Percentiles rank a stretch among this genome's conserved stretches.
phyloP scores from a whole-genome alignment of 176 grass and related monocot genomes.

The Stipa capillata region DNA sequence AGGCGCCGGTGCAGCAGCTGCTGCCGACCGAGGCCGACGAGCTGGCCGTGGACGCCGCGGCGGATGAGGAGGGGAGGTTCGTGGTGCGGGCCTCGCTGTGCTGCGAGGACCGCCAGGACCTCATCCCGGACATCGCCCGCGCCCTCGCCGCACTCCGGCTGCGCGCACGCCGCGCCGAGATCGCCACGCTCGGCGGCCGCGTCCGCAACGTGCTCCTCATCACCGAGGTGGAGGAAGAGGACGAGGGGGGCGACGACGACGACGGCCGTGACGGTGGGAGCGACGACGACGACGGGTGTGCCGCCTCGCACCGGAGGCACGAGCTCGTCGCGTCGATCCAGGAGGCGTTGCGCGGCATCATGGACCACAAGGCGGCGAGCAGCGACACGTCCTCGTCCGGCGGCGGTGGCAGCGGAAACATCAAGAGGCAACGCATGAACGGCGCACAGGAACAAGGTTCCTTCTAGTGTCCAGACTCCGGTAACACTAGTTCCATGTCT shows the following conservation, averaged over 20 bases:
- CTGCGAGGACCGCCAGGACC: constrained; percentile 79
- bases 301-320: constrained; percentile 13
- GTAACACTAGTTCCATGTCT: background rate
- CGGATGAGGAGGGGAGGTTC: constrained; percentile 46
- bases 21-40: constrained; percentile 82
- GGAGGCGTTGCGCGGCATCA: constrained; percentile 70
- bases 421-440: constrained; percentile 79
- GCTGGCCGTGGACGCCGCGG: constrained; percentile 49
- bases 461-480: constrained; percentile 21
- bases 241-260: background rate
- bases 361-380: constrained; percentile 40
- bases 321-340: constrained; percentile 62
- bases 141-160: constrained; percentile 64
- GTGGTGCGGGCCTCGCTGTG: constrained; percentile 71
- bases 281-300: background rate
- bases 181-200: constrained; percentile 82
- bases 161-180: constrained; percentile 60
- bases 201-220: constrained; percentile 85
- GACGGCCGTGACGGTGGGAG: background rate
- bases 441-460: constrained; percentile 56
- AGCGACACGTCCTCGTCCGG: constrained; percentile 45
- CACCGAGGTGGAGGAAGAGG: constrained; percentile 21
- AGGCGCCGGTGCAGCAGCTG: background rate
- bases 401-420: constrained; percentile 29
- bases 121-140: constrained; percentile 66